Conservation (phyloP, 2,329 filamentous ascomycete species). For the Fusarium stilboides region DNA sequence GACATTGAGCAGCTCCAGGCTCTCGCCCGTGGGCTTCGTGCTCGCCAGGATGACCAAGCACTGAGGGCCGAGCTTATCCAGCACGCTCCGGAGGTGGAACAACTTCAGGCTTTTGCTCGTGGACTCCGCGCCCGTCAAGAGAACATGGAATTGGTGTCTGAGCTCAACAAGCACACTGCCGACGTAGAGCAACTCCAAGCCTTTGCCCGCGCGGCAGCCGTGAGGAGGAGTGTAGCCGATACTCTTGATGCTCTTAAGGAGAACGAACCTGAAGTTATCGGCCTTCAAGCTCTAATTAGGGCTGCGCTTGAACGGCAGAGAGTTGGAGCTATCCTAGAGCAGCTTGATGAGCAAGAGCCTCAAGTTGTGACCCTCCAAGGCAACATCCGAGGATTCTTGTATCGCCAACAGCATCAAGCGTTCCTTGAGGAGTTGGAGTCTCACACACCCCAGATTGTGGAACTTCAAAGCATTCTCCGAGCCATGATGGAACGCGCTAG, state of each 20-base stretch:
- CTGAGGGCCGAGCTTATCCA: conserved; percentile 65
- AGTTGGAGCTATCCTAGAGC: conserved; percentile 64
- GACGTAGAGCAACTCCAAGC: conserved; percentile 66
- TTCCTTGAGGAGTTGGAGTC: conserved; percentile 80
- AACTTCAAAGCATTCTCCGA: conserved; percentile 82
- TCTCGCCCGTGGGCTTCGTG: conserved; percentile 61
- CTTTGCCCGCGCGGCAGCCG: conserved; percentile 68
- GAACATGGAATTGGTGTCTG: conserved; percentile 59
- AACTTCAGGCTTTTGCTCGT: conserved; percentile 68
- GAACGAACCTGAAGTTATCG: conserved; percentile 62
- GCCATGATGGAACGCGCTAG: conserved; percentile 84
- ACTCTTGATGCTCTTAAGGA: conserved; percentile 64
- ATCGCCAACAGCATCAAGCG: conserved; percentile 71
- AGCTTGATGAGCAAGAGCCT: conserved; percentile 71
- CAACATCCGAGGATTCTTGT: conserved; percentile 74
- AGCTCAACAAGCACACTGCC: conserved; percentile 62
- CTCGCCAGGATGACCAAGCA: conserved; percentile 43
- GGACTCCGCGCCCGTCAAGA: conserved; percentile 49
- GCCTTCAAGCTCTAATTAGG: conserved; percentile 72
- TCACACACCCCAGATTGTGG: conserved; percentile 75
- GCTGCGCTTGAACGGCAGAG: conserved; percentile 72
- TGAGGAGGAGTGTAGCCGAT: conserved; percentile 65
- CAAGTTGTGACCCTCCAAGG: conserved; percentile 77
- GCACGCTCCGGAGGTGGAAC: conserved; percentile 60
- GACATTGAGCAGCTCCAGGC: conserved; percentile 65